Percentiles rank a stretch among this genome's conserved stretches.
These are phyloP conservation scores for Eimeria necatrix DNA, from an alignment of 169 alveolate species.

Conservation along the genomic window DNA sequence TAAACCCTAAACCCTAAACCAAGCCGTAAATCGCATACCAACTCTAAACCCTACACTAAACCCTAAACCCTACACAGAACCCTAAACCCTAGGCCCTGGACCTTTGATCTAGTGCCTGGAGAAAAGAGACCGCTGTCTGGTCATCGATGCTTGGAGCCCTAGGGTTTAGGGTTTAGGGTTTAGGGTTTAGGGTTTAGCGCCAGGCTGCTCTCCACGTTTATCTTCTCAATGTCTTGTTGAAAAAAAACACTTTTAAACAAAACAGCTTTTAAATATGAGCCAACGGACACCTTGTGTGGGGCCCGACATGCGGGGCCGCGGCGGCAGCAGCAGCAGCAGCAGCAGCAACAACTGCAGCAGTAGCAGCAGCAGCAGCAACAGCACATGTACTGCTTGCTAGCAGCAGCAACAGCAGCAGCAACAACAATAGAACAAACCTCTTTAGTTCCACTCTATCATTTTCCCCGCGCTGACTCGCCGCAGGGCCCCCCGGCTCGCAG, in stretches of 20 bases:
- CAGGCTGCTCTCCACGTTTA: neutral
- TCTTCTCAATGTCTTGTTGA: neutral
- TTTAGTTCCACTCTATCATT: too few species aligned
- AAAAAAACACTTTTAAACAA: neutral
- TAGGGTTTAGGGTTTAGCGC: too few species aligned
- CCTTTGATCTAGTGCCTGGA: too few species aligned
- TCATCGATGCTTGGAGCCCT: too few species aligned
- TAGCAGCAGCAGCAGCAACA: neutral
- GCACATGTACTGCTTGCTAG: too few species aligned
- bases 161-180: too few species aligned
- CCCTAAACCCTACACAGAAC: too few species aligned
- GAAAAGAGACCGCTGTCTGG: neutral
- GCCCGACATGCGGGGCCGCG: constrained; percentile 5
- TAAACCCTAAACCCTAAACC: too few species aligned
- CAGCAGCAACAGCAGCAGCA: constrained; percentile 26
- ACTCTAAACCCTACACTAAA: neutral
- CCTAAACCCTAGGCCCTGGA: too few species aligned
- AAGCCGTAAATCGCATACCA: neutral
- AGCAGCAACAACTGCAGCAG: constrained; percentile 1
- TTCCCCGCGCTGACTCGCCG: too few species aligned
- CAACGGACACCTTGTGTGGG: neutral
- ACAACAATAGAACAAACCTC: neutral
- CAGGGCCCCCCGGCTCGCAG: too few species aligned
- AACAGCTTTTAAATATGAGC: neutral
- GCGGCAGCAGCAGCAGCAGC: constrained; percentile 11